Conservation (phyloP, 2,329 filamentous ascomycete genomes). For the Penicillium nordicum region DNA sequence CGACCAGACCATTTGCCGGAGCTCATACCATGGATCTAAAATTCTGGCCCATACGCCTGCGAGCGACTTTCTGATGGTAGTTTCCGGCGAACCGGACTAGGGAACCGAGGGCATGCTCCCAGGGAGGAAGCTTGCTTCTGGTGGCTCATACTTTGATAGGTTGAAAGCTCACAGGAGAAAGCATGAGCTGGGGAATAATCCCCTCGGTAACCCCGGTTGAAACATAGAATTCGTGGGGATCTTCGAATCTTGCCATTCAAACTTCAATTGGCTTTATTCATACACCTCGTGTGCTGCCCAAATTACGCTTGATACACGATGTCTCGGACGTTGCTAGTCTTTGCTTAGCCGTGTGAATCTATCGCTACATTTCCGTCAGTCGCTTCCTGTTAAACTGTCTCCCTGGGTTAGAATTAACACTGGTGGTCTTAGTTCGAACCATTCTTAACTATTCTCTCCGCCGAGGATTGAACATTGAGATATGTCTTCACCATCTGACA, state of each 20-base stretch:
- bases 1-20: background rate
- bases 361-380: background rate
- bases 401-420: background rate
- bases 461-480: background rate
- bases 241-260: background rate
- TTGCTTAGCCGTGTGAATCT: background rate
- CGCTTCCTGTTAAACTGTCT: background rate
- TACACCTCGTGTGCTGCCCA: background rate
- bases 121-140: slow-evolving; percentile 5
- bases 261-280: background rate
- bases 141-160: slow-evolving; percentile 11
- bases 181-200: background rate
- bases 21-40: slow-evolving; percentile 8
- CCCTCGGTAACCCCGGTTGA: slow-evolving; percentile 9
- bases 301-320: background rate
- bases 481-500: slow-evolving; percentile 9
- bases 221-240: slow-evolving; percentile 6
- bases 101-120: slow-evolving; percentile 13
- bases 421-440: background rate
- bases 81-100: slow-evolving; percentile 25
- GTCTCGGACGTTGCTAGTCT: background rate
- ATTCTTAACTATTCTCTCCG: background rate
- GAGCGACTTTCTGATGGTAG: slow-evolving; percentile 11
- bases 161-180: slow-evolving; percentile 1
- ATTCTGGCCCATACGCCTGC: slow-evolving; percentile 4